Base-by-base conservation (phyloP, 2,329 filamentous ascomycete species). In the Malbranchea zuffiana region DNA sequence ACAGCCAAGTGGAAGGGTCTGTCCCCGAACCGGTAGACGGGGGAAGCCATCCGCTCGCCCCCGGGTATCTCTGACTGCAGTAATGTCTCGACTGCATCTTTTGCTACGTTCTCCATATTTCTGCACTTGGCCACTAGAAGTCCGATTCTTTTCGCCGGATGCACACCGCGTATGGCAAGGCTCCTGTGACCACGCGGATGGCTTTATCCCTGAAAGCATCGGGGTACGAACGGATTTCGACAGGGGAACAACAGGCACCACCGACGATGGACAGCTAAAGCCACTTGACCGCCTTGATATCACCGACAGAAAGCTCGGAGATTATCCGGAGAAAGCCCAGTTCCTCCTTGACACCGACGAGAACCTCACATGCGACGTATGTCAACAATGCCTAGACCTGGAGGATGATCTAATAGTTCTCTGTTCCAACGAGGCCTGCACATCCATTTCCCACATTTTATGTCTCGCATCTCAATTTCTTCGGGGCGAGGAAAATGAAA, bases 81-180 rank as follows among this genome's bases (percentile, higher is more conserved):
- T 84, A 25, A 56, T 96, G 18, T 78, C 80, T 3, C 90, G 93
- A 50, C 59, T 96, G 17, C 82, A 94, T 54, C 66, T 90, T 2
- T 67, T 98, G 1, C 68, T 93, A 1, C 72, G 80, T 1, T 82
- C 86, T 2, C 71, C 75, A 2, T 90, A 83, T 56, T 96, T 96
- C 54, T 65, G 68, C 11, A 67, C 77, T 30, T 94, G 86, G 88
- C 88, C 88, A 13, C 65, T 98, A 36, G 73, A 73, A 36, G 55
- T 95, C 31, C 78, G 82, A 16, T 88, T 96, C 58, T 88, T 94
- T 47, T 68, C 69, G 2, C 61, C 66, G 3, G 82, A 88, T 41
- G 78, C 84, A 0, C 71, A 81, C 48, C 61, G 62, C 13, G 68
- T 71, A 1, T 96, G 88, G 88, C 55, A 68, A 12, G 66, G 59